phyloP scores from a whole-genome alignment of 495 filamentous ascomycete species.

The Aspergillus steynii region DNA sequence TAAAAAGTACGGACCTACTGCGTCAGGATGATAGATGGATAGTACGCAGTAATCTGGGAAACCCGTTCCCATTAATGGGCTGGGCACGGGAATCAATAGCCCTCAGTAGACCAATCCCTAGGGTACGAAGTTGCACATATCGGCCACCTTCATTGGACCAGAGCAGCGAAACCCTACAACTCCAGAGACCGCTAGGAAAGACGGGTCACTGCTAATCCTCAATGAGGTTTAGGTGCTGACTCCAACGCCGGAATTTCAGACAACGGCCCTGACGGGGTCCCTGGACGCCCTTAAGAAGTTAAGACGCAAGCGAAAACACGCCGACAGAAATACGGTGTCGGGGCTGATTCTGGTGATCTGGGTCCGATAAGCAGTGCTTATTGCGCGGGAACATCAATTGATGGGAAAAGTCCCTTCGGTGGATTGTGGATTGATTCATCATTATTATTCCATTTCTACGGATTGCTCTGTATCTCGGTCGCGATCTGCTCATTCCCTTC shows the following conservation, averaged over 20 bases:
- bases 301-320: neutral
- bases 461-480: no score
- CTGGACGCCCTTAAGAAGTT: no score
- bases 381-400: neutral
- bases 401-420: neutral
- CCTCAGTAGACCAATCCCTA: neutral
- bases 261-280: no score
- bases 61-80: neutral
- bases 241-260: neutral
- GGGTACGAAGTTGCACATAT: neutral
- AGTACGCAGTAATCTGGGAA: no score
- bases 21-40: no score
- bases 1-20: no score
- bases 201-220: neutral
- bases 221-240: neutral
- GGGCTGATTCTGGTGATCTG: neutral
- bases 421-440: no score
- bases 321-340: neutral
- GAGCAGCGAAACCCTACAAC: neutral
- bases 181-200: neutral
- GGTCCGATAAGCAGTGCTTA: neutral
- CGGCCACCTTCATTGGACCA: conserved; percentile 7
- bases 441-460: no score
- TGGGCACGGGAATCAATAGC: neutral
- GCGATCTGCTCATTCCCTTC: neutral